A percentile compares a stretch with the other conserved stretches of the same genome.
Evolutionary conservation across 768 basidiomycete species (phyloP).

Genomic region (Chalciporus pseudorubinellus): DNA sequence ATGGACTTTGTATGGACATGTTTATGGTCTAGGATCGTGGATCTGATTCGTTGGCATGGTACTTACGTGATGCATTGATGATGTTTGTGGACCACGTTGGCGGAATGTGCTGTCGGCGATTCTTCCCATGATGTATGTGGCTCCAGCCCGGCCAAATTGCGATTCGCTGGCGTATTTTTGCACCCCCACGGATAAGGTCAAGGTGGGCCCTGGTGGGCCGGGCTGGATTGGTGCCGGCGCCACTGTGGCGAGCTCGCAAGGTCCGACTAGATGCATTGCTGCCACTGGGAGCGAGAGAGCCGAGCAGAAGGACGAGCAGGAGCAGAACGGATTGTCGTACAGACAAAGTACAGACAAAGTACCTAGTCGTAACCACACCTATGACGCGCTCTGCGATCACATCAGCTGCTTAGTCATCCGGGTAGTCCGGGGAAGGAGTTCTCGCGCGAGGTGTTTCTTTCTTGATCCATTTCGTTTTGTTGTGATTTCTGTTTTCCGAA

Average conservation of each 20-base stretch:
- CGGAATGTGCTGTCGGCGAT: not conserved
- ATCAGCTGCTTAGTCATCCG: constrained; percentile 23
- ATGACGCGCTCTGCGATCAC: too few relatives aligned
- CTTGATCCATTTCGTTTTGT: constrained; percentile 6
- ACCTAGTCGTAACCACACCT: too few relatives aligned
- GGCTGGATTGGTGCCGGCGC: not conserved
- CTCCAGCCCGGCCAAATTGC: constrained; percentile 15
- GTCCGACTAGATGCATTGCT: not conserved
- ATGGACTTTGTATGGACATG: not conserved
- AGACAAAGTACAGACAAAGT: too few relatives aligned
- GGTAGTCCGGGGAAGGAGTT: not conserved
- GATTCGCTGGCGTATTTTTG: constrained; percentile 25
- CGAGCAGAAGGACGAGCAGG: too few relatives aligned
- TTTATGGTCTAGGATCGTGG: not conserved
- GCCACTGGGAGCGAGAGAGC: too few relatives aligned
- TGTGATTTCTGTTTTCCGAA: not conserved
- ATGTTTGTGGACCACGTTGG: not conserved
- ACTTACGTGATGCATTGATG: not conserved
- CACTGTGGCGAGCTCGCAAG: constrained; percentile 1
- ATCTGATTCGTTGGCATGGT: too few relatives aligned
- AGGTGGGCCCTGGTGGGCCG: too few relatives aligned
- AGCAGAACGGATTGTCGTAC: too few relatives aligned
- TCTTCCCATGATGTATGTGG: too few relatives aligned
- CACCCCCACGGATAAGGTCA: not conserved
- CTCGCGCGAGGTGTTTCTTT: too few relatives aligned